Base-by-base conservation (phyloP, 1,284 basidiomycete species). In the Naganishia cerealis region DNA sequence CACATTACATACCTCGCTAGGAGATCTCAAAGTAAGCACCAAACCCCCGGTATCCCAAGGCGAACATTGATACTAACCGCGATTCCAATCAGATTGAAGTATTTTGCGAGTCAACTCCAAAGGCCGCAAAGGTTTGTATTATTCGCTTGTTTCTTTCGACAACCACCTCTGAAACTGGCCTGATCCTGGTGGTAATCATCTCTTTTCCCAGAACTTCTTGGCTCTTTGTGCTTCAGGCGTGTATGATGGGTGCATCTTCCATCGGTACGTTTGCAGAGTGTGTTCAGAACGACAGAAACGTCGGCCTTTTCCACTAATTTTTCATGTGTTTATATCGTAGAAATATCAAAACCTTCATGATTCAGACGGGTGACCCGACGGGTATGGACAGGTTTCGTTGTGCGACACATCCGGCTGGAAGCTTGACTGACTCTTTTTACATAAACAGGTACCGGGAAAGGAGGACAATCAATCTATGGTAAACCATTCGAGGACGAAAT, bases 311-410 rank as follows among this genome's bases (percentile, higher is more conserved):
- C 29, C 10, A 24, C 16, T 18, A 24, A 21, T 33, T 65, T 54
- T 52, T n/a, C 36, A 26, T 48, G 10, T 33, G 6, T 26, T 9
- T 4, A 9, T 7, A 1, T 24, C 7, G 29, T 67, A 86, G 91
- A 46, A 96, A 92, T 78, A 95, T 96, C 82, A 91, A 88, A 75
- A 89, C 88, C n/a, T 98, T 97, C 82, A 97, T 97, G 91, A 84
- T 90, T 21, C 94, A 97, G 77, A 91, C 91, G 0, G 93, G 92
- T 53, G 91, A 94, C 79, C 92, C 92, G 12, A 85, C 86, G 6
- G 90, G 90, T 55, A 84, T 86, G 69, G 42, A n/a, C 12, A 2
- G 8, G 9, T 8, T 21, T 24, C 13, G 24, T 21, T 24, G 42
- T 43, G n/a, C 43, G 21, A 9, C 7, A 24, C 1, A 9, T 50